phyloP scores from a whole-genome alignment of 148 eudicot species.

The Bassia scoparia region DNA sequence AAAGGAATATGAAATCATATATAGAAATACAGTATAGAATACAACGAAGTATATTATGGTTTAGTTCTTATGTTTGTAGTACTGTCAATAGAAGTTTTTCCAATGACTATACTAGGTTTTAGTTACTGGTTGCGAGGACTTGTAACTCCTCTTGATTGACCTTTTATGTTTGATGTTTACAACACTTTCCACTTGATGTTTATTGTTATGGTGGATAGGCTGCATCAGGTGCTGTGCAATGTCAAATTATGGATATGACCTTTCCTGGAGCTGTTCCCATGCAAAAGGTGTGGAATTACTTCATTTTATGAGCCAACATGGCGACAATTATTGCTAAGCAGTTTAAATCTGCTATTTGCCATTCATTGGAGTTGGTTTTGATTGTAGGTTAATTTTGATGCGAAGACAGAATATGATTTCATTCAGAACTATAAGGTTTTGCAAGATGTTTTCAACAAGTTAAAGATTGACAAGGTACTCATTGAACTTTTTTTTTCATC shows the following conservation, averaged over 20 bases:
- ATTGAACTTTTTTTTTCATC: not conserved
- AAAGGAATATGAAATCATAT: not conserved
- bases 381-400: slow-evolving; percentile 82
- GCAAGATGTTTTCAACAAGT: slow-evolving; percentile 87
- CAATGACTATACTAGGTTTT: not conserved
- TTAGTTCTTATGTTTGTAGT: no score
- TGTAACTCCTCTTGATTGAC: not conserved
- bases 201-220: slow-evolving; percentile 44
- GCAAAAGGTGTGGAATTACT: slow-evolving; percentile 61
- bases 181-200: not conserved
- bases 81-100: no score
- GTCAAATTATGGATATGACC: slow-evolving; percentile 93
- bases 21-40: not conserved
- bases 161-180: no score
- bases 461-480: slow-evolving; percentile 77
- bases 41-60: not conserved
- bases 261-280: slow-evolving; percentile 84
- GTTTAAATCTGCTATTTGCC: not conserved
- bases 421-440: slow-evolving; percentile 95
- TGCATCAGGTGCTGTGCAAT: slow-evolving; percentile 94
- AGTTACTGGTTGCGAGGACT: not conserved
- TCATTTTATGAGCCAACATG: not conserved
- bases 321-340: not conserved
- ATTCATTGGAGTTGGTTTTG: slow-evolving; percentile 15
- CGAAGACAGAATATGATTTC: slow-evolving; percentile 84